phyloP scores from a whole-genome alignment of 2,329 filamentous ascomycete genomes.

The Thermomyces lanuginosus region DNA sequence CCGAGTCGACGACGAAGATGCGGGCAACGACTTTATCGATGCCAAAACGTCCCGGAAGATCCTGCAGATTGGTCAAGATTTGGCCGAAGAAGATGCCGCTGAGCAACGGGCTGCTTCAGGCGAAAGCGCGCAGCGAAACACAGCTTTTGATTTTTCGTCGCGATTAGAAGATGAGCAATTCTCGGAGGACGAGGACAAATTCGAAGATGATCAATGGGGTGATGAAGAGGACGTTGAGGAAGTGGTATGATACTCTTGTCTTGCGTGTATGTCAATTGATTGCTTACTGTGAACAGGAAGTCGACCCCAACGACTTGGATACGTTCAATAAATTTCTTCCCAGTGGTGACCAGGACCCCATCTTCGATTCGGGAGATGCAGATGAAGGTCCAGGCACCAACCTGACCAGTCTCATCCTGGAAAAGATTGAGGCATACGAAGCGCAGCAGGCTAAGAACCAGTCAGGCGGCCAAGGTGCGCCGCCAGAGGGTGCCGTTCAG shows the following conservation, averaged over 20 bases:
- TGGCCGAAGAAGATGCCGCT: slow-evolving; percentile 63
- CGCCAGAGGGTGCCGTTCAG: slow-evolving; percentile 70
- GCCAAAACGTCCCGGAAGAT: slow-evolving; percentile 80
- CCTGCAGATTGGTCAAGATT: slow-evolving; percentile 70
- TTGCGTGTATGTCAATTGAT: not conserved
- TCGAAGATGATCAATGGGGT: slow-evolving; percentile 48
- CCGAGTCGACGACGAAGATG: slow-evolving; percentile 39
- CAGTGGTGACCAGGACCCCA: slow-evolving; percentile 52
- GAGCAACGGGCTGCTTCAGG: slow-evolving; percentile 24
- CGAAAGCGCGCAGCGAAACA: slow-evolving; percentile 34
- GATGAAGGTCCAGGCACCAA: slow-evolving; percentile 49
- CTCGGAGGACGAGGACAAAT: slow-evolving; percentile 40
- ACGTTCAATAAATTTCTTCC: slow-evolving; percentile 84
- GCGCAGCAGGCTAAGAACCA: too few relatives aligned
- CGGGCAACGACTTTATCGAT: slow-evolving; percentile 61
- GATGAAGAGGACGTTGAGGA: slow-evolving; percentile 52
- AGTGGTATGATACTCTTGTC: slow-evolving; percentile 16
- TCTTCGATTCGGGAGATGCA: slow-evolving; percentile 43
- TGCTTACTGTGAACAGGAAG: slow-evolving; percentile 37
- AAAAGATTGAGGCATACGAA: slow-evolving; percentile 88
- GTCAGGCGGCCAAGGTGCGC: slow-evolving; percentile 37
- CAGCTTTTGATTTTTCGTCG: slow-evolving; percentile 65
- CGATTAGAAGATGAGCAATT: slow-evolving; percentile 43
- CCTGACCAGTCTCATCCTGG: slow-evolving; percentile 78
- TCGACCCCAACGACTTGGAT: slow-evolving; percentile 77